Conservation (phyloP, 73 alveolate genomes). For the Halteria grandinella region DNA sequence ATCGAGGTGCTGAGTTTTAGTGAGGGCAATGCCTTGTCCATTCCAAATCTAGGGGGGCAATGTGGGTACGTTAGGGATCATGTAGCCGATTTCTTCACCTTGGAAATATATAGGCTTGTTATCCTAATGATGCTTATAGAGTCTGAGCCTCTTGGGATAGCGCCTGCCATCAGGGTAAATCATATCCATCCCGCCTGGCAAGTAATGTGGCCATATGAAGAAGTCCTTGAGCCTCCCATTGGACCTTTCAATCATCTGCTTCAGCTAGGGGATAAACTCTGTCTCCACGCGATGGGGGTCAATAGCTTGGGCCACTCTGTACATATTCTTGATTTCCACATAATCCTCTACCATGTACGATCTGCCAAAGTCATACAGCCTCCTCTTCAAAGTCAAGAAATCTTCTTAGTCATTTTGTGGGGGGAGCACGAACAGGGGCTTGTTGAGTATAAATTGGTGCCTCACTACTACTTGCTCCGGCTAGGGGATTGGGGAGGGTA, state of each 20-base stretch:
- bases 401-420: too few species aligned
- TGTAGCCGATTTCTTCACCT: conserved; percentile 19
- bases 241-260: conserved; percentile 12
- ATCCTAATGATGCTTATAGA: conserved; percentile 25
- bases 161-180: conserved; percentile 40
- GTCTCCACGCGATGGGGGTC: background rate
- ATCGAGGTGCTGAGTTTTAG: too few species aligned
- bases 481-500: too few species aligned
- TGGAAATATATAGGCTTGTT: conserved; percentile 4
- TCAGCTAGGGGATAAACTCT: background rate
- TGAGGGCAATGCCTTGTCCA: conserved; percentile 30
- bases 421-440: too few species aligned
- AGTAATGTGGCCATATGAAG: conserved; percentile 49
- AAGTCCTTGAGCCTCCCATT: conserved; percentile 29
- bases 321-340: background rate
- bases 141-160: conserved; percentile 48
- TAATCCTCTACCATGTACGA: conserved; percentile 7
- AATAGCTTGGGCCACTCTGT: background rate
- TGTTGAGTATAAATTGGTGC: too few species aligned
- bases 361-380: background rate
- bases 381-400: too few species aligned
- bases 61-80: conserved; percentile 24
- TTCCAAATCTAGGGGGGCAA: conserved; percentile 44
- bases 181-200: conserved; percentile 4
- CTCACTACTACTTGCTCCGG: too few species aligned